Base-by-base conservation (phyloP, 164 flowering plant genomes). In the Houttuynia cordata region DNA sequence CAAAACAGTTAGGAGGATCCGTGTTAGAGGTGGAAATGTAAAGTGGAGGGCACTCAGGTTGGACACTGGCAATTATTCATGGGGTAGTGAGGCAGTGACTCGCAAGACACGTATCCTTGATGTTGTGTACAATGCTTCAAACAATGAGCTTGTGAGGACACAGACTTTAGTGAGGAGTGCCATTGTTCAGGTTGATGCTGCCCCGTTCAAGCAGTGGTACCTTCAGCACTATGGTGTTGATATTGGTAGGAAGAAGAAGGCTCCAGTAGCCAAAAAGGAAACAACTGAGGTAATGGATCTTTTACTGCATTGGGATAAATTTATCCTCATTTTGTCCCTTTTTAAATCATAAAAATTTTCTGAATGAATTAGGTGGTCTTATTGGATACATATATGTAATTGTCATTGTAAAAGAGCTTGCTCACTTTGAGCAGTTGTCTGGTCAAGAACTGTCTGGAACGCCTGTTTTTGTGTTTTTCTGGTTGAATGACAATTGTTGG, bases 1-100 rank as follows among this genome's bases (percentile, higher is more conserved):
- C 64, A 62, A 62, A 57, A 62, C 64, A 19, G 64, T 62, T 23
- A 25, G 64, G 21, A 62, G 64, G 39, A 57, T 62, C 3, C 56
- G 64, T 12, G 64, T 62, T 39, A 25, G 64, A 10, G 64, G 64
- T 14, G 64, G 64, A 15, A 62, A 62, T 53, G 64, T 62, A 49
- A 62, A 62, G 47, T 62, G 64, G 64, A 30, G 64, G 64, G 64
- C 64, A 5, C 49, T 62, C 6, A 25, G 64, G 17, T 39, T 62
- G 49, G 64, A 62, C 52, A 51, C 64, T 30, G 64, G 64, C 3
- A 62, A 62, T 53, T 62, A 62, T 57, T 62, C 64, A 25, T 62
- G 64, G 64, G 64, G 64, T 6, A 62, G 64, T 23, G 64, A 62
- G 57, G 64, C 64, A 22, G 57, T 62, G 20, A 62, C 58, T 39